Evolutionary conservation across 129 eudicot genomes (phyloP), one percentile per base, ranked within the genome.

Genomic region (Flaveria trinervia): DNA sequence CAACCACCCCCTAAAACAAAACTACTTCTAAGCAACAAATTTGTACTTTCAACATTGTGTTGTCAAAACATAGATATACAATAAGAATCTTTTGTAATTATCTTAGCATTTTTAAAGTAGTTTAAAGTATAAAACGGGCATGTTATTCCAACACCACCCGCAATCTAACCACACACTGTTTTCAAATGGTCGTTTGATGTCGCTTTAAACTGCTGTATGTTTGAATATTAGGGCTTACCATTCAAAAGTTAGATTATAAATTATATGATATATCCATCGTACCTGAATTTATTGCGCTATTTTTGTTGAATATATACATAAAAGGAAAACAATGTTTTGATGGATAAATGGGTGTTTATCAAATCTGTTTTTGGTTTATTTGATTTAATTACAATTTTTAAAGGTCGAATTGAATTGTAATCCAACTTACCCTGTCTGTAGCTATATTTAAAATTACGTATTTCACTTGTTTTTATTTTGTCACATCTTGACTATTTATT

Each of bases 11-110:
- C 69, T 18, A 45, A 14, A 64, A 30, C 33, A 11, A 64, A 64
- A 7, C 46, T 64, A 64, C 44, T 64, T 64, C 69, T 30, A 64
- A 33, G 69, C 69, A 64, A 30, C 46, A 30, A 64, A 28, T 64
- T 80, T 80, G 76, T 80, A 74, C 76, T 74, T 80, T 48, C 75
- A 44, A 74, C 80, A 74, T 74, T 60, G 84, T 80, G 18, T 80
- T 74, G 84, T 80, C 84, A 74, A 73, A 74, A 52, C 75, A 80
- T 44, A 59, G 1, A 7, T 65, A 61, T 54, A n/a, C 66, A 36
- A 55, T 36, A 26, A 26, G 76, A 74, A 80, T 73, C 79, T 72
- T 80, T 22, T 79, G 7, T 80, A 72, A 55, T 54, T 43, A 72
- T 66, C 2, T 7, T n/a, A 5, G 5, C 3, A 10, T 61, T 4